phyloP scores from a whole-genome alignment of 2,329 filamentous ascomycete species.

The Diaporthe amygdali region DNA sequence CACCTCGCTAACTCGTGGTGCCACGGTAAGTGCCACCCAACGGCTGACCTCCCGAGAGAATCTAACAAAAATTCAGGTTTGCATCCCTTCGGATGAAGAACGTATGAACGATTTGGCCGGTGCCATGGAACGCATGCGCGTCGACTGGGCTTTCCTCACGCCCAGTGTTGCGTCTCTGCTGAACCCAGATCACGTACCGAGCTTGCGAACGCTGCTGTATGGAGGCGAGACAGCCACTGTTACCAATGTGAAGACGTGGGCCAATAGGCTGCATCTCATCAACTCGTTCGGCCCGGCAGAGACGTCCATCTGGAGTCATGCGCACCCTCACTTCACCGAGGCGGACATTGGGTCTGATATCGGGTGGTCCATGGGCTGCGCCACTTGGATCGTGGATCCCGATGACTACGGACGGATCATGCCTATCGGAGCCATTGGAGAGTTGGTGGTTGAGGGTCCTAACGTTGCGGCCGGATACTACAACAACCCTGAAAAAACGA shows the following conservation, averaged over 20 bases:
- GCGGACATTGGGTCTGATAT: not conserved
- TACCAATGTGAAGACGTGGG: conserved; percentile 53
- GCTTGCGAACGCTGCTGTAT: conserved; percentile 7
- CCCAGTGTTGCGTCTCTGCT: conserved; percentile 19
- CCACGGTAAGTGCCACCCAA: not conserved
- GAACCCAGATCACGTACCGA: conserved; percentile 19
- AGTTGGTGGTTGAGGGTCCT: conserved; percentile 60
- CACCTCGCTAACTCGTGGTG: conserved; percentile 29
- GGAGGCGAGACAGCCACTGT: conserved; percentile 60
- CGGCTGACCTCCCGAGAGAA: not conserved
- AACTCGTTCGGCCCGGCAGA: conserved; percentile 58
- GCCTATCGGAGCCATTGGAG: conserved; percentile 54
- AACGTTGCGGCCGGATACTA: conserved; percentile 67
- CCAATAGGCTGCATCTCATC: conserved; percentile 48
- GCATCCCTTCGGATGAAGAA: conserved; percentile 43
- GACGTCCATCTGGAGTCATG: conserved; percentile 25
- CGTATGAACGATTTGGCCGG: conserved; percentile 41
- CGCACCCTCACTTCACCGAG: not conserved
- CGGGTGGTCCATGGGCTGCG: not conserved
- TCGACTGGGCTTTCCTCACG: conserved; percentile 24
- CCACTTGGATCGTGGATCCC: conserved; percentile 54
- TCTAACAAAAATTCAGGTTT: conserved; percentile 31
- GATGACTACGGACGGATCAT: conserved; percentile 51
- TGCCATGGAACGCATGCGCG: conserved; percentile 26
- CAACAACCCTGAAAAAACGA: conserved; percentile 62